A percentile compares a stretch with the other conserved stretches of the same genome.
phyloP scores from a whole-genome alignment of 1,284 basidiomycete species.

The Lignosus rhinocerotis region DNA sequence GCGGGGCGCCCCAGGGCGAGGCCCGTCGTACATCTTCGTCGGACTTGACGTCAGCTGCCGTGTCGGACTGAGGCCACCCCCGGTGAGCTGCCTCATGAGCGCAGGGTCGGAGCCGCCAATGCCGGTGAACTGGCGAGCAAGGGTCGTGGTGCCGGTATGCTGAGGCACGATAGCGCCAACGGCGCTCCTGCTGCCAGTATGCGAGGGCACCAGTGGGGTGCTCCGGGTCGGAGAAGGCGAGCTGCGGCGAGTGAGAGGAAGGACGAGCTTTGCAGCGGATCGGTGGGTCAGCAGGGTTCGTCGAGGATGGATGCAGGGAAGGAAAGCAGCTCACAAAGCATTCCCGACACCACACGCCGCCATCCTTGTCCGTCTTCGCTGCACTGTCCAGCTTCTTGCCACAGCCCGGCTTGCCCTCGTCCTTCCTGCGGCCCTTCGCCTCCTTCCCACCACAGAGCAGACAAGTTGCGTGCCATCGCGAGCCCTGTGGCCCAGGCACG shows the following conservation, averaged over 20 bases:
- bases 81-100: constrained; percentile 61
- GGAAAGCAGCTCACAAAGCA: constrained; percentile 59
- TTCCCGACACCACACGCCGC: constrained; percentile 79
- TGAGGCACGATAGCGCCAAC: constrained; percentile 46
- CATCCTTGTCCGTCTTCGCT: constrained; percentile 71
- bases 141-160: constrained; percentile 66
- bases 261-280: constrained; percentile 48
- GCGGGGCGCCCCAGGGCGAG: constrained; percentile 27
- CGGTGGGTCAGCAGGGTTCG: background rate
- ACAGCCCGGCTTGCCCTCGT: constrained; percentile 67
- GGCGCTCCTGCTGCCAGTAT: constrained; percentile 44
- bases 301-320: background rate
- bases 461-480: constrained; percentile 74
- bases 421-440: constrained; percentile 42
- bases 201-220: constrained; percentile 44
- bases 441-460: constrained; percentile 76
- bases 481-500: constrained; percentile 77
- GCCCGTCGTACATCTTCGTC: constrained; percentile 36
- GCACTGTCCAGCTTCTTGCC: constrained; percentile 80
- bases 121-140: constrained; percentile 76
- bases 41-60: constrained; percentile 43
- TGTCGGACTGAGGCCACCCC: constrained; percentile 65
- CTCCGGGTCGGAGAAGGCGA: constrained; percentile 49
- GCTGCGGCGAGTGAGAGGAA: constrained; percentile 50
- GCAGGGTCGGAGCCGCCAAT: constrained; percentile 46